Base-by-base conservation (phyloP, 257 asterid species). In the Lavandula angustifolia region DNA sequence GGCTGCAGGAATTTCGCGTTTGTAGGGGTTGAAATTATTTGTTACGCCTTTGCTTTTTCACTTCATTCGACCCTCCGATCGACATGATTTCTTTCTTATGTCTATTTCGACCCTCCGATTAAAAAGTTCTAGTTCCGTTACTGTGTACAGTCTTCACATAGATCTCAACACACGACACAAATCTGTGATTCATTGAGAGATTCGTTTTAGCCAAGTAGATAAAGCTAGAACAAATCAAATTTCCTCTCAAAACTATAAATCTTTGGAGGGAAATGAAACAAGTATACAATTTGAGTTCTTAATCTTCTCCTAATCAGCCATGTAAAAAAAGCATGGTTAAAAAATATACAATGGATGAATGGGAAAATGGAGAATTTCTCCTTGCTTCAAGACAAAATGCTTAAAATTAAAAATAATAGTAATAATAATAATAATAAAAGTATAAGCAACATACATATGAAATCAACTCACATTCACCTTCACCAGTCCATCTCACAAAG, bases 401-500 rank as follows among this genome's bases (percentile, higher is more conserved):
- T 22, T 34, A 22, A 62, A 27, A 5, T n/a, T n/a, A n/a, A n/a
- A n/a, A n/a, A n/a, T n/a, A n/a, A n/a, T n/a, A n/a, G n/a, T n/a
- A n/a, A n/a, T n/a, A n/a, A n/a, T n/a, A n/a, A n/a, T n/a, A n/a
- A n/a, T n/a, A 35, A 40, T 6, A 62, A 0, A 38, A 10, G 12
- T 9, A 60, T 16, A 18, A 18, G 29, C 29, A 67, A 44, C 44
- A 37, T 29, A 60, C 69, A 73, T 67, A 60, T 12, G 31, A 22
- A 42, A 40, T n/a, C 6, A 44, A 27, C 71, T 33, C 61, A 52
- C 70, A 54, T 60, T 69, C 59, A 47, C 57, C 60, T 60, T 69
- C 59, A 47, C 57, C 60, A 60, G 11, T 9, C 68, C 52, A 42
- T 62, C 37, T 35, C 62, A 13, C n/a, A 42, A 61, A 31, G 27